phyloP scores from a whole-genome alignment of 768 basidiomycete species.

The Suillus paluster region DNA sequence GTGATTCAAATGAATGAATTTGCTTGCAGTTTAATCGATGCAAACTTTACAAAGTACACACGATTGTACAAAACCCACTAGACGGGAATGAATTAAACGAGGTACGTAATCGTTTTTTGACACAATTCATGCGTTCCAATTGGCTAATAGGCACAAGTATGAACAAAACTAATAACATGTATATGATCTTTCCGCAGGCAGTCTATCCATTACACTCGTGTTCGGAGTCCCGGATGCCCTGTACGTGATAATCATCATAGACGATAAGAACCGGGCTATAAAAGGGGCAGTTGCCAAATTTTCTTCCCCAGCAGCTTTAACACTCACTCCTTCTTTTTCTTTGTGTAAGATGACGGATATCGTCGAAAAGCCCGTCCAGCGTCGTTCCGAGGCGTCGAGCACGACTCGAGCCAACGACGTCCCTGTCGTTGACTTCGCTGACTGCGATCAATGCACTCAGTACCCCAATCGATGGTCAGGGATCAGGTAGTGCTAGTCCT shows the following conservation, averaged over 20 bases:
- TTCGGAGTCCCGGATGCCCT: constrained; percentile 7
- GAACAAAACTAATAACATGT: neutral
- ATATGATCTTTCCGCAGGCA: neutral
- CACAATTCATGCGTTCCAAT: constrained; percentile 13
- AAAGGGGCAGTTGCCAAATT: constrained; percentile 14
- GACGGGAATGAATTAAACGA: neutral
- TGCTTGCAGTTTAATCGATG: constrained; percentile 6
- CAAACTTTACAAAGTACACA: constrained; percentile 5
- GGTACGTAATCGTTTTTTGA: constrained; percentile 3
- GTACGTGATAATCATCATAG: constrained; percentile 4
- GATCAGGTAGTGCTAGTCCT: constrained; percentile 43
- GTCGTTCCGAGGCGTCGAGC: constrained; percentile 25
- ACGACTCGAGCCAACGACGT: constrained; percentile 13
- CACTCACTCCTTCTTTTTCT: constrained; percentile 1
- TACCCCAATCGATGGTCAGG: constrained; percentile 54
- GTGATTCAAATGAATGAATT: neutral
- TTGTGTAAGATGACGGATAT: constrained; percentile 25
- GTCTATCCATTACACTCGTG: constrained; percentile 10
- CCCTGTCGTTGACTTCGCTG: constrained; percentile 23
- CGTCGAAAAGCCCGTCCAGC: constrained; percentile 19
- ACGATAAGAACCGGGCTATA: constrained; percentile 21
- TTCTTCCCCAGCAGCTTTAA: neutral
- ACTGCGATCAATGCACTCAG: constrained; percentile 39
- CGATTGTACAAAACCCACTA: neutral
- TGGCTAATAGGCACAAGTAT: constrained; percentile 6